Percentiles rank a stretch among this genome's conserved stretches.
These are phyloP conservation scores for Metschnikowia santaceciliae DNA, from an alignment of 805 yeast species.

Conservation along the genomic window DNA sequence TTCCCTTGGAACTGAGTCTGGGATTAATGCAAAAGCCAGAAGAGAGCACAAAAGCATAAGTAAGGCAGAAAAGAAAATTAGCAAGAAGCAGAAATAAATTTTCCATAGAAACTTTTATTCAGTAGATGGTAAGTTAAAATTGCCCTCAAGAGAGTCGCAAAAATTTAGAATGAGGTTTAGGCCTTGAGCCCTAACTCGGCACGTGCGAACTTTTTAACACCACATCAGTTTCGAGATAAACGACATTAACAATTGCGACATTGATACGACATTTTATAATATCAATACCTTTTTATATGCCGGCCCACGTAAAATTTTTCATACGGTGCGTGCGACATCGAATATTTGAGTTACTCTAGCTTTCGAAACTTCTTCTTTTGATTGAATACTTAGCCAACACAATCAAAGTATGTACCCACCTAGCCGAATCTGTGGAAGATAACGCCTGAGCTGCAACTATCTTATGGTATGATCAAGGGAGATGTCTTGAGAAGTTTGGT, in stretches of 20 bases:
- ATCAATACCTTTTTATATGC: slow-evolving; percentile 5
- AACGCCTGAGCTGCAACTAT: no score
- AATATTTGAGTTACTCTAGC: slow-evolving; percentile 4
- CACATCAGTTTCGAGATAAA: not conserved
- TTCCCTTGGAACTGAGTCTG: slow-evolving; percentile 51
- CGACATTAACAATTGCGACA: slow-evolving; percentile 5
- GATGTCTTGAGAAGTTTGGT: not conserved
- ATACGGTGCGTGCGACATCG: slow-evolving; percentile 16
- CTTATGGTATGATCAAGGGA: no score
- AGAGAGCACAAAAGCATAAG: slow-evolving; percentile 43
- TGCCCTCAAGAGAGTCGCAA: not conserved
- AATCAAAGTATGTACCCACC: slow-evolving; percentile 13
- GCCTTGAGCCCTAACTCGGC: slow-evolving; percentile 4
- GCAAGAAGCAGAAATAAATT: slow-evolving; percentile 17
- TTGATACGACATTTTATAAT: slow-evolving; percentile 10
- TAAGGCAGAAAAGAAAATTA: slow-evolving; percentile 34
- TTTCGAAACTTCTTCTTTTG: slow-evolving; percentile 12
- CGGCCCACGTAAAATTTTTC: slow-evolving; percentile 15
- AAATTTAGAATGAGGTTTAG: not conserved
- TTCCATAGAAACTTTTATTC: not conserved
- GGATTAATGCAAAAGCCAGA: slow-evolving; percentile 46
- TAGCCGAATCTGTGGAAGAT: not conserved
- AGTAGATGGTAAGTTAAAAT: not conserved
- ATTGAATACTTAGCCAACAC: slow-evolving; percentile 15
- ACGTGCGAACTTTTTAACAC: not conserved